A percentile compares a stretch with the other conserved stretches of the same genome.
Conservation (phyloP, 2,329 filamentous ascomycete genomes). For the Talaromyces islandicus region DNA sequence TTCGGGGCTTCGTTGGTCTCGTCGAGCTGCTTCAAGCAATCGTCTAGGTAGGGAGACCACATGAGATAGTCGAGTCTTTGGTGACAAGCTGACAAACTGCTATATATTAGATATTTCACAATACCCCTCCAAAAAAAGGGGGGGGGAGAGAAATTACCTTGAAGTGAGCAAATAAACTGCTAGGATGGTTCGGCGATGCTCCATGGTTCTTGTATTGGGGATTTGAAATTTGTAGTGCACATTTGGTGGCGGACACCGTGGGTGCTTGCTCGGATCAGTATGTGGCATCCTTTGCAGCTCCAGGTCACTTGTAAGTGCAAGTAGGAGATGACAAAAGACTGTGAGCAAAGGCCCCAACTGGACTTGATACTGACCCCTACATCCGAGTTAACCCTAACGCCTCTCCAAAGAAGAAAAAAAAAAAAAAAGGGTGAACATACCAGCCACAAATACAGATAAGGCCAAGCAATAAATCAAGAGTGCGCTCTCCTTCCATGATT, state of each 20-base stretch:
- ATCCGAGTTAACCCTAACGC: background rate
- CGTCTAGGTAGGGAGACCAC: conserved; percentile 56
- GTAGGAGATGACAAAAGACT: conserved; percentile 13
- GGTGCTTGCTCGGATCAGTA: conserved; percentile 4
- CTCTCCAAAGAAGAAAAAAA: no score
- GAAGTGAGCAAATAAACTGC: conserved; percentile 43
- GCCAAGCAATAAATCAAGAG: conserved; percentile 49
- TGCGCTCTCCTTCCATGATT: conserved; percentile 45
- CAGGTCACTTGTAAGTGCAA: conserved; percentile 13
- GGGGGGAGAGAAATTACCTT: conserved; percentile 20
- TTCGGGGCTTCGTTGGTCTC: conserved; percentile 41
- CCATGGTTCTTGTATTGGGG: conserved; percentile 30
- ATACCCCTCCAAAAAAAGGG: background rate
- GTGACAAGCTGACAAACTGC: conserved; percentile 38
- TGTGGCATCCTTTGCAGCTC: conserved; percentile 14
- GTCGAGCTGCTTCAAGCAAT: conserved; percentile 45
- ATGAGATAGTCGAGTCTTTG: conserved; percentile 46
- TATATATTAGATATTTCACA: conserved; percentile 3
- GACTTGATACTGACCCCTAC: conserved; percentile 7
- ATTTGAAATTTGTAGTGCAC: conserved; percentile 2
- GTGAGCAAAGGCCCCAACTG: conserved; percentile 14
- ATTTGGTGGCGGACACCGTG: background rate
- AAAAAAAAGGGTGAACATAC: conserved; percentile 23
- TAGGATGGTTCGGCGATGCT: conserved; percentile 47
- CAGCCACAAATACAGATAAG: conserved; percentile 44